Evolutionary conservation across 306 rosid species (phyloP).

Genomic region (cucumber (Cucumis sativus)): Cucumber_9930_V3 NC_026660.2:25830001-25830500

Average conservation of each 20-base stretch:
- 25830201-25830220: constrained; percentile 91
- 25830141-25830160: constrained; percentile 51
- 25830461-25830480: not conserved
- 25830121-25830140: constrained; percentile 60
- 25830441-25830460: not conserved
- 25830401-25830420: not conserved
- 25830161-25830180: constrained; percentile 64
- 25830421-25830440: not conserved
- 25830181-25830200: constrained; percentile 93
- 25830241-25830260: constrained; percentile 43
- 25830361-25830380: not conserved
- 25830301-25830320: not conserved
- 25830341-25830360: not conserved
- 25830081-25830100: constrained; percentile 86
- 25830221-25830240: constrained; percentile 98
- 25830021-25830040: constrained; percentile 42
- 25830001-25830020: constrained; percentile 43
- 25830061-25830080: constrained; percentile 92
- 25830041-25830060: constrained; percentile 46
- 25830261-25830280: not conserved
- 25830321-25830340: not conserved
- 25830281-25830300: not conserved
- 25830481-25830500: not conserved
- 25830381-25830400: not conserved
- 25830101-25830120: constrained; percentile 74